Evolutionary conservation across 1,284 basidiomycete species (phyloP).

Genomic region (Cystobasidium sp.): DNA sequence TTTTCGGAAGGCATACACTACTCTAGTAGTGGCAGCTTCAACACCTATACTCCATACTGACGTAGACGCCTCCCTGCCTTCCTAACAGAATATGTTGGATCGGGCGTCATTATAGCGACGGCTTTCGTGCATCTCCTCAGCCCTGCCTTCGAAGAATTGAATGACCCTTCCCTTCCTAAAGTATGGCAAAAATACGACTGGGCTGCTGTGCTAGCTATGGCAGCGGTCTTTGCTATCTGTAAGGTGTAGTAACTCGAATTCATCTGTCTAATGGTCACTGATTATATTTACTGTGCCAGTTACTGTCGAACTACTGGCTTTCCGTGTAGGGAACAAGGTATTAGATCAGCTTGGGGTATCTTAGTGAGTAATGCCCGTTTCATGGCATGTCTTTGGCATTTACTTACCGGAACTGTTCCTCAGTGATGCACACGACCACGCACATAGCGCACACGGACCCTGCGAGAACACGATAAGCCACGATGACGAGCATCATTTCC

Average conservation of each 20-base stretch:
- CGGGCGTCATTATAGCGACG: conserved; percentile 70
- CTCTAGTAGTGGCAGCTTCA: not conserved
- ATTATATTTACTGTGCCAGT: conserved; percentile 55
- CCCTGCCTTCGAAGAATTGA: conserved; percentile 73
- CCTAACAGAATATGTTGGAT: conserved; percentile 37
- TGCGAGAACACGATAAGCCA: conserved; percentile 22
- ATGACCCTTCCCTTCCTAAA: conserved; percentile 70
- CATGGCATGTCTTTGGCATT: not conserved
- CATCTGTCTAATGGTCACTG: not conserved
- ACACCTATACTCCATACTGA: not conserved
- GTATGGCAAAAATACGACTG: conserved; percentile 70
- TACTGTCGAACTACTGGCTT: conserved; percentile 77
- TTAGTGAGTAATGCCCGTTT: not conserved
- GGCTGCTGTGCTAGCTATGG: conserved; percentile 63
- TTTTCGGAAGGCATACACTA: not conserved
- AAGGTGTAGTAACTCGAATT: not conserved
- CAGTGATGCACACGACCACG: conserved; percentile 37
- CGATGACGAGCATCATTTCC: conserved; percentile 24
- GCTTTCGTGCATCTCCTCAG: conserved; percentile 64
- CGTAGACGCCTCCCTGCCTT: not conserved
- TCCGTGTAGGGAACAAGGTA: conserved; percentile 52
- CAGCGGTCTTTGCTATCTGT: conserved; percentile 76
- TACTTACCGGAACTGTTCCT: not conserved
- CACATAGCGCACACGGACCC: conserved; percentile 39
- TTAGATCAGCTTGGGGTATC: conserved; percentile 49